phyloP scores from a whole-genome alignment of 352 stramenopile species.

The Globisporangium yorkense region DNA sequence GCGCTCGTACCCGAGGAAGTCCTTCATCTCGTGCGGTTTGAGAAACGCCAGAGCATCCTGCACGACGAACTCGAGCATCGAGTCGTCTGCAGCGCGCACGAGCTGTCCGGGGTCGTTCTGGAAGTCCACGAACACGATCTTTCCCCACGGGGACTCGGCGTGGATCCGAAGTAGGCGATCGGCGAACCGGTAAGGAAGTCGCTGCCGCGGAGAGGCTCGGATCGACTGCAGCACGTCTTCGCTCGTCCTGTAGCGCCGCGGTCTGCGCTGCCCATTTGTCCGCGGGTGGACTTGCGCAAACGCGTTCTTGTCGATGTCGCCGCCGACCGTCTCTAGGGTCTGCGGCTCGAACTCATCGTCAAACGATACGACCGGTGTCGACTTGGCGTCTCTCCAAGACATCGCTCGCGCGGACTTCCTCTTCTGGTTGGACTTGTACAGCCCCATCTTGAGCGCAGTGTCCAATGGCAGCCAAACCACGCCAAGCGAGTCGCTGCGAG shows the following conservation, averaged over 20 bases:
- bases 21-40: slow-evolving; percentile 8
- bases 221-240: background rate
- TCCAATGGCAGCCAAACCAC: slow-evolving; percentile 9
- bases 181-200: slow-evolving; percentile 3
- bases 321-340: no score
- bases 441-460: slow-evolving; percentile 10
- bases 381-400: background rate
- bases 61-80: slow-evolving; percentile 10
- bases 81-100: slow-evolving; percentile 2
- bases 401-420: background rate
- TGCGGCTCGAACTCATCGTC: slow-evolving; percentile 4
- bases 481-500: background rate
- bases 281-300: background rate
- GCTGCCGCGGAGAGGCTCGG: background rate
- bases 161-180: slow-evolving; percentile 17
- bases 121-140: slow-evolving; percentile 21
- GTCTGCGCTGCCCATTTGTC: background rate
- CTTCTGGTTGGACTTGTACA: slow-evolving; percentile 3
- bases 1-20: slow-evolving; percentile 5
- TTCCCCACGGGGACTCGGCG: slow-evolving; percentile 17
- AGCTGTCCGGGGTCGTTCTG: slow-evolving; percentile 6
- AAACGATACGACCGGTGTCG: slow-evolving; percentile 4
- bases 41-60: slow-evolving; percentile 10
- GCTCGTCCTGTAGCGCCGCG: background rate
- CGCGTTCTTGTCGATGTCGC: background rate